Base-by-base conservation (phyloP, 257 asterid genomes). In the Nicotiana obtusifolia region DNA sequence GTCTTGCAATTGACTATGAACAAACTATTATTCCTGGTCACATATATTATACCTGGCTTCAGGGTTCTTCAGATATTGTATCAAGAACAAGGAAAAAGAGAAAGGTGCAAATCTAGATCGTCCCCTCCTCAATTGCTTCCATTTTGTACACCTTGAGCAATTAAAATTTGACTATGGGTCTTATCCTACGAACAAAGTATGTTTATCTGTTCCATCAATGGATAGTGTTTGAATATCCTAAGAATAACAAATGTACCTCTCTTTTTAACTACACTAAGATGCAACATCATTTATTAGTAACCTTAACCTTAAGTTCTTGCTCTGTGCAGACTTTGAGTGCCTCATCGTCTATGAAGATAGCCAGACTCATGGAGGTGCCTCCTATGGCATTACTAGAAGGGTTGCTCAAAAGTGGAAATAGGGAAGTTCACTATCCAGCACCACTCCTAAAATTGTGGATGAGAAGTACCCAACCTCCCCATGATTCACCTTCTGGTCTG, bases 401-500 rank as follows among this genome's bases (percentile, higher is more conserved):
- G 82, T 84, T 91, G 83, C 71, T 87, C 77, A 64, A 81, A 11
- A 80, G 82, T 73, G 90, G 86, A 65, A 85, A 77, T 65, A 76
- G 84, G 81, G 87, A 86, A 78, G 86, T 93, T 62, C 85, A 95
- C 84, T 93, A 88, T 84, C 97, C 99, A 33, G 77, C 86, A 28
- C 89, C 93, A 47, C 94, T 94, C 82, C 31, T 94, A 84, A 91
- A 92, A 82, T 57, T 85, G 60, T 94, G 96, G 97, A 79, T 80
- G 81, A 87, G 86, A 83, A 88, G 87, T 82, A 91, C 88, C 69
- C 96, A 88, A 78, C 90, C 92, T 82, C 91, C 90, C 61, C 93
- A 85, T 26, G 94, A 90, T 87, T 93, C 98, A 75, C 94, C 97
- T 78, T 91, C 94, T 82, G 98, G 99, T 95, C 47, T 82, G 94